phyloP scores from a whole-genome alignment of 1,284 basidiomycete species.

The Sanguinoderma infundibulare region DNA sequence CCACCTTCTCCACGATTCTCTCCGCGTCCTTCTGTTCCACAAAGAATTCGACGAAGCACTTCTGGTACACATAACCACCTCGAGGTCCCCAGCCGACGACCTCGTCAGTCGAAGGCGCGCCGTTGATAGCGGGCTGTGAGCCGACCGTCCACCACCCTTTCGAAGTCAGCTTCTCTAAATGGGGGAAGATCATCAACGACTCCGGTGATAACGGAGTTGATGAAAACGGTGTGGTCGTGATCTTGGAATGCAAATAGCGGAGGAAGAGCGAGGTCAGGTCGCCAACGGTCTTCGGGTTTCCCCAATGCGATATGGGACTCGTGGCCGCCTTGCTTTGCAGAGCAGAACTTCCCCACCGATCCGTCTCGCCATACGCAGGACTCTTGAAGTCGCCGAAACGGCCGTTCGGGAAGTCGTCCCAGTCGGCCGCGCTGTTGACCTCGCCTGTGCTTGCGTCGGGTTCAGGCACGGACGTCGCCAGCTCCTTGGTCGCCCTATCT shows the following conservation, averaged over 20 bases:
- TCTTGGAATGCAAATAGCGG: constrained; percentile 73
- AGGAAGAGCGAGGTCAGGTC: constrained; percentile 87
- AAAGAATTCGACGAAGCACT: constrained; percentile 98
- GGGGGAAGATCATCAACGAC: constrained; percentile 80
- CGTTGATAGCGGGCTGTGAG: constrained; percentile 94
- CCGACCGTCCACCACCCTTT: constrained; percentile 95
- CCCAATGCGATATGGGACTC: constrained; percentile 63
- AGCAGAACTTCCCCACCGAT: constrained; percentile 71
- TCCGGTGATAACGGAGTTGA: constrained; percentile 85
- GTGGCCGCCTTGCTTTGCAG: constrained; percentile 38
- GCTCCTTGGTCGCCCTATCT: constrained; percentile 54
- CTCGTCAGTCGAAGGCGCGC: constrained; percentile 72
- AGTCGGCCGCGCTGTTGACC: constrained; percentile 75
- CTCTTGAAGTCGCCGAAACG: constrained; percentile 98
- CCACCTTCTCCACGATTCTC: constrained; percentile 62
- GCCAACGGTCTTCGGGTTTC: constrained; percentile 67
- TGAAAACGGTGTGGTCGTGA: constrained; percentile 89
- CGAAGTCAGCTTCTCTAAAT: constrained; percentile 79
- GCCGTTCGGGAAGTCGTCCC: constrained; percentile 99
- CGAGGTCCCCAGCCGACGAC: constrained; percentile 93
- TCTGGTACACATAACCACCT: constrained; percentile 95
- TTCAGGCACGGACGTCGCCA: constrained; percentile 46
- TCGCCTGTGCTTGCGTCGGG: constrained; percentile 72
- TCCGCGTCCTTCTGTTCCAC: constrained; percentile 70
- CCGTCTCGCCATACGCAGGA: constrained; percentile 89